A percentile compares a stretch with the other conserved stretches of the same genome.
Conservation (phyloP, 1,284 basidiomycete genomes). For the Filobasidium uniguttulatum region DNA sequence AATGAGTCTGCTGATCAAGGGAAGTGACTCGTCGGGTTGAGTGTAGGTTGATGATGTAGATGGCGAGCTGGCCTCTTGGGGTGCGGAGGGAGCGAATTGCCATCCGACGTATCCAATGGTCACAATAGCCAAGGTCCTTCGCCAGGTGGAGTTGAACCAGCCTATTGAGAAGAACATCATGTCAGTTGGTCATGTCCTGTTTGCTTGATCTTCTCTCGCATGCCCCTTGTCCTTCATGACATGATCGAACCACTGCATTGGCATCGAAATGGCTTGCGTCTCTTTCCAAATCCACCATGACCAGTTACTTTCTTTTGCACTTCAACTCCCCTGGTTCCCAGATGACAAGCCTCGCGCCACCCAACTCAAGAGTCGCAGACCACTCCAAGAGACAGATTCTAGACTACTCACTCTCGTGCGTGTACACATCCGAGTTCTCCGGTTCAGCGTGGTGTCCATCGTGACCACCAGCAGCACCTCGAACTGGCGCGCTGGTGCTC, state of each 20-base stretch:
- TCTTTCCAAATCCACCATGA: not conserved
- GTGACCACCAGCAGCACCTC: constrained; percentile 1
- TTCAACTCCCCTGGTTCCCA: not conserved
- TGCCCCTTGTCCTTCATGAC: not conserved
- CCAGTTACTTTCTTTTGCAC: not conserved
- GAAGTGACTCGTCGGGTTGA: constrained; percentile 10
- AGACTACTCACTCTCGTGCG: constrained; percentile 6
- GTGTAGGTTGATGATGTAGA: constrained; percentile 23
- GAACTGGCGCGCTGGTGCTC: not conserved
- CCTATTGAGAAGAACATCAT: constrained; percentile 17
- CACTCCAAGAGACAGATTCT: not conserved
- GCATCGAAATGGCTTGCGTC: not conserved
- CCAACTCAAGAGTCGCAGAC: too few species aligned
- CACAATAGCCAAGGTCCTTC: constrained; percentile 25
- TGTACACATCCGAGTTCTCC: constrained; percentile 3
- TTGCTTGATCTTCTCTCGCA: not conserved
- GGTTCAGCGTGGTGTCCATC: not conserved
- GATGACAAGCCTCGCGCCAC: not conserved
- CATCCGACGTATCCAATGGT: constrained; percentile 23
- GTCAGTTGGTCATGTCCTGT: not conserved
- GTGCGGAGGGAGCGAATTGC: constrained; percentile 29
- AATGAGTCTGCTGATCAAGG: constrained; percentile 33
- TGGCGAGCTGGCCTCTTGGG: constrained; percentile 22
- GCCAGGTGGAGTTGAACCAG: constrained; percentile 32
- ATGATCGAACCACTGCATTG: not conserved